A percentile compares a stretch with the other conserved stretches of the same genome.
These are phyloP conservation scores for Vanderwaltozyma tropicalis DNA, from an alignment of 805 yeast genomes.

Conservation along the genomic window DNA sequence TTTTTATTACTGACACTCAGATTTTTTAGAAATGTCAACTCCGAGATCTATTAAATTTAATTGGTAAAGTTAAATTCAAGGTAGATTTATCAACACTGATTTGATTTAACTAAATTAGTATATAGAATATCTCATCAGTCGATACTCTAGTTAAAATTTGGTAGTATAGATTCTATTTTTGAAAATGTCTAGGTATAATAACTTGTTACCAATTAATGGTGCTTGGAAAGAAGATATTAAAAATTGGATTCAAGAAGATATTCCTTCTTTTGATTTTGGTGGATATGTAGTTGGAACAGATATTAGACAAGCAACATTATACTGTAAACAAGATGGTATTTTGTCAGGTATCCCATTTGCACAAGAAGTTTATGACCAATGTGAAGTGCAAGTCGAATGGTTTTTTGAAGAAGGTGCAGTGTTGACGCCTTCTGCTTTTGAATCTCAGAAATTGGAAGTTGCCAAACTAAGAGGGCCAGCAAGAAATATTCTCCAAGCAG, in stretches of 20 bases:
- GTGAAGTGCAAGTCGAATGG: slow-evolving; percentile 68
- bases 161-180: no score
- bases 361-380: slow-evolving; percentile 69
- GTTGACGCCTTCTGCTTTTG: slow-evolving; percentile 33
- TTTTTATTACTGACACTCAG: no score
- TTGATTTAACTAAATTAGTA: no score
- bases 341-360: slow-evolving; percentile 87
- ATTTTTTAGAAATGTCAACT: no score
- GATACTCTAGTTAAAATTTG: no score
- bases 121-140: no score
- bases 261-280: slow-evolving; percentile 89
- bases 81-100: no score
- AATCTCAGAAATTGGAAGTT: slow-evolving; percentile 50
- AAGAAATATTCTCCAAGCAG: slow-evolving; percentile 68
- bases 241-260: slow-evolving; percentile 73
- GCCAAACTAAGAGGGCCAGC: slow-evolving; percentile 78
- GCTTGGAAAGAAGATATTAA: slow-evolving; percentile 74
- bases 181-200: slow-evolving; percentile 23
- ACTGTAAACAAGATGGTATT: slow-evolving; percentile 72
- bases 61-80: background rate
- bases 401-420: slow-evolving; percentile 55
- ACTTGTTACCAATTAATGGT: slow-evolving; percentile 65
- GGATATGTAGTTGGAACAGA: slow-evolving; percentile 88
- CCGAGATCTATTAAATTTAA: no score
- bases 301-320: slow-evolving; percentile 59